phyloP scores from a whole-genome alignment of 495 filamentous ascomycete genomes.

The Aspergillus asperescens region DNA sequence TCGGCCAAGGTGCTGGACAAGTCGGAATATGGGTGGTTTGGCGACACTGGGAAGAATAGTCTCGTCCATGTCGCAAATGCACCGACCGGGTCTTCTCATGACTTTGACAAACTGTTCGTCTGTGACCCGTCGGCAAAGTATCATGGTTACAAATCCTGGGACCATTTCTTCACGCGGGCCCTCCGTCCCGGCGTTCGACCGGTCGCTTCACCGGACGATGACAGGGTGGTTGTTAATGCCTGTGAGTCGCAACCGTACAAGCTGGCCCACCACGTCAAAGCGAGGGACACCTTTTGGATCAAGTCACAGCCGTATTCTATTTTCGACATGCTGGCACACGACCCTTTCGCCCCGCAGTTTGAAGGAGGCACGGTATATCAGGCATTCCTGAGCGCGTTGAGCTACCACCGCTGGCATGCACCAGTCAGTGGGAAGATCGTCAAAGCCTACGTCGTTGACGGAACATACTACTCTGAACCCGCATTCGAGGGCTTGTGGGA shows the following conservation, averaged over 20 bases:
- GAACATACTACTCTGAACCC: constrained; percentile 66
- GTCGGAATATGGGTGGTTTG: constrained; percentile 57
- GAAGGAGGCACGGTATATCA: constrained; percentile 62
- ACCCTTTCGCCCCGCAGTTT: constrained; percentile 48
- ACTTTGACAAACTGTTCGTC: constrained; percentile 19
- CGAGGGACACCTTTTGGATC: constrained; percentile 33
- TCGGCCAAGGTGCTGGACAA: constrained; percentile 54
- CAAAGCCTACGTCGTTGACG: constrained; percentile 50
- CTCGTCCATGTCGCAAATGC: constrained; percentile 31
- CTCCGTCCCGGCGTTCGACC: constrained; percentile 53
- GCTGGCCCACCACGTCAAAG: constrained; percentile 22
- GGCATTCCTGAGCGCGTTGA: constrained; percentile 57
- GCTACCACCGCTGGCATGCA: constrained; percentile 67
- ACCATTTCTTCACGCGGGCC: constrained; percentile 67
- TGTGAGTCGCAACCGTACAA: constrained; percentile 55
- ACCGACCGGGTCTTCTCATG: not conserved
- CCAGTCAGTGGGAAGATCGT: constrained; percentile 56
- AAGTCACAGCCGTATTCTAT: constrained; percentile 37
- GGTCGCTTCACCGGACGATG: constrained; percentile 44
- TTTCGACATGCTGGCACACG: constrained; percentile 55
- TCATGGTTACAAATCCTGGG: constrained; percentile 64
- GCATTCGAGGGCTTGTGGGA: constrained; percentile 43
- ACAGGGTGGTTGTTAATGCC: constrained; percentile 52
- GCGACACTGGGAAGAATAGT: constrained; percentile 29
- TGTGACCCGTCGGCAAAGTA: constrained; percentile 17